Percentiles rank a stretch among this genome's conserved stretches.
Conservation (phyloP, 1,139 yeast genomes). For the Zygosaccharomyces sapae region DNA sequence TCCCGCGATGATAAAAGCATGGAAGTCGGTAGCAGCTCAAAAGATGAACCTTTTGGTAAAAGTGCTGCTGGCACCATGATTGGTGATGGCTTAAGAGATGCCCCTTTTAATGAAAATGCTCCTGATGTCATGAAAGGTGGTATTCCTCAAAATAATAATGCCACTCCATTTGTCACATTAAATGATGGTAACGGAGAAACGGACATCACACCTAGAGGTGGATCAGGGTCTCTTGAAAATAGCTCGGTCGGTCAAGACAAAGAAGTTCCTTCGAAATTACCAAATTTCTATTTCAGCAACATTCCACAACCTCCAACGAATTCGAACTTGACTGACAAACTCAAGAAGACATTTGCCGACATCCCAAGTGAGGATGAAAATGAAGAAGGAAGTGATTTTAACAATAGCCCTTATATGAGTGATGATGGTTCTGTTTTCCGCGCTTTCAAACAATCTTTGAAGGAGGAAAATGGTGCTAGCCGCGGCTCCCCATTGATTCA, state of each 20-base stretch:
- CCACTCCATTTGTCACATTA: slow-evolving; percentile 1
- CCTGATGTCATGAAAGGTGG: neutral
- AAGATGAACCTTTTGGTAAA: too few species aligned
- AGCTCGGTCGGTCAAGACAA: neutral
- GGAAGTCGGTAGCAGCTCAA: too few species aligned
- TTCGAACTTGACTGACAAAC: slow-evolving; percentile 12
- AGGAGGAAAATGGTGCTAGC: slow-evolving; percentile 1
- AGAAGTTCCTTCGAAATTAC: slow-evolving; percentile 1
- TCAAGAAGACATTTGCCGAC: slow-evolving; percentile 14
- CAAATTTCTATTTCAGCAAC: slow-evolving; percentile 5
- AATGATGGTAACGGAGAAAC: slow-evolving; percentile 3
- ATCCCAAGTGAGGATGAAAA: slow-evolving; percentile 12
- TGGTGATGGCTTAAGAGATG: too few species aligned
- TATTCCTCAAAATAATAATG: neutral
- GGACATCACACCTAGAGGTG: slow-evolving; percentile 2
- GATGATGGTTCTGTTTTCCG: slow-evolving; percentile 13
- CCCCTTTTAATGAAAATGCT: too few species aligned
- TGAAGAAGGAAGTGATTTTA: slow-evolving; percentile 7
- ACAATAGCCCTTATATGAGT: slow-evolving; percentile 13
- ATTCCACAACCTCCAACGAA: slow-evolving; percentile 10
- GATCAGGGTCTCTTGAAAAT: neutral
- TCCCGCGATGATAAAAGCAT: too few species aligned
- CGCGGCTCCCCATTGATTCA: slow-evolving; percentile 4
- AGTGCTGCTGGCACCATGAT: neutral
- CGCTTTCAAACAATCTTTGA: slow-evolving; percentile 13